These are phyloP conservation scores for Debaryomyces prosopidis DNA, from an alignment of 805 yeast genomes.

Conservation along the genomic window DNA sequence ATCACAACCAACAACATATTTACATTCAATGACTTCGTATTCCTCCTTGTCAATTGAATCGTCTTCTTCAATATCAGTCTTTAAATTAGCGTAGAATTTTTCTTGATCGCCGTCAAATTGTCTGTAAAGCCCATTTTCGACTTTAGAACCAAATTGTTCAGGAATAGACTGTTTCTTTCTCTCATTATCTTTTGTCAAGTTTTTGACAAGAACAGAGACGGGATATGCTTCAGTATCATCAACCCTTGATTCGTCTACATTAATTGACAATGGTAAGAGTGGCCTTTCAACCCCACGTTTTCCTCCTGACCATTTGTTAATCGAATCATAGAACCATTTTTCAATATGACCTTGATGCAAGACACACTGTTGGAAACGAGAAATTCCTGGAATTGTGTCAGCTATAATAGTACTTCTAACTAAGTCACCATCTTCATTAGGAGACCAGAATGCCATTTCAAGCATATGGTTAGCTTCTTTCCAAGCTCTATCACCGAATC, in stretches of 20 bases:
- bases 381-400: conserved; percentile 26
- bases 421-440: conserved; percentile 22
- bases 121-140: conserved; percentile 26
- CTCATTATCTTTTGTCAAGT: conserved; percentile 10
- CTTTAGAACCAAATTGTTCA: conserved; percentile 14
- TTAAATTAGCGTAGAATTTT: conserved; percentile 8
- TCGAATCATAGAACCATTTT: conserved; percentile 21
- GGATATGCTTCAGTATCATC: conserved; percentile 12
- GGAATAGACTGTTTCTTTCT: conserved; percentile 9
- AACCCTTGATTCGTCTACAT: conserved; percentile 13
- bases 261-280: conserved; percentile 13
- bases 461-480: conserved; percentile 25
- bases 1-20: conserved; percentile 26
- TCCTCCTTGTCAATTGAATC: conserved; percentile 8
- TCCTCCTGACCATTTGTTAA: conserved; percentile 16
- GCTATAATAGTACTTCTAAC: conserved; percentile 22
- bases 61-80: conserved; percentile 1
- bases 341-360: conserved; percentile 33
- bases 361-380: conserved; percentile 26
- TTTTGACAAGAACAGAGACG: conserved; percentile 14
- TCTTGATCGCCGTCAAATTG: conserved; percentile 23
- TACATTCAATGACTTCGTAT: conserved; percentile 22
- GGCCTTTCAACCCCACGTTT: conserved; percentile 17
- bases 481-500: conserved; percentile 23
- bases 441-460: conserved; percentile 33